These are phyloP conservation scores for Claviceps sorghi DNA, from an alignment of 2,329 filamentous ascomycete genomes.

Conservation along the genomic window DNA sequence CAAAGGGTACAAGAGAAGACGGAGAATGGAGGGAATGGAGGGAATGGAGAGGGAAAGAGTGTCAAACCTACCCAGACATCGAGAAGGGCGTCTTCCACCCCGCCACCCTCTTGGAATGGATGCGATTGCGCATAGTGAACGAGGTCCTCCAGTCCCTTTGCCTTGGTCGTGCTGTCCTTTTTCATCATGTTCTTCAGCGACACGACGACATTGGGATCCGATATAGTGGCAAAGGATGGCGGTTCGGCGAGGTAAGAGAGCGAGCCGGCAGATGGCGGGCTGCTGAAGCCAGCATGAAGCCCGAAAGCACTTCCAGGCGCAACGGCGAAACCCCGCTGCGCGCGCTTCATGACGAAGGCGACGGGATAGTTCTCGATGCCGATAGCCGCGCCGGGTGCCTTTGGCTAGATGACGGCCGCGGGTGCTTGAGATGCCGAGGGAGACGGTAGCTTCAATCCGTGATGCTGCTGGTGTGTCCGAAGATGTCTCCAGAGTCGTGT, in stretches of 20 bases:
- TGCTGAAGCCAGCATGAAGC: conserved; percentile 18
- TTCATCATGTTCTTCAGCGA: conserved; percentile 88
- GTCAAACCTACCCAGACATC: conserved; percentile 61
- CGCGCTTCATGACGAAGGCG: conserved; percentile 5
- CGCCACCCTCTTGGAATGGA: conserved; percentile 39
- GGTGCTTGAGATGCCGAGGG: neutral
- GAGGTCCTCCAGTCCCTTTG: conserved; percentile 79
- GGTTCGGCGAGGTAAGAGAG: conserved; percentile 83
- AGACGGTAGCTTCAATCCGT: neutral
- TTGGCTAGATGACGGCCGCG: neutral
- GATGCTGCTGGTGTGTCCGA: neutral
- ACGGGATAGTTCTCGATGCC: neutral
- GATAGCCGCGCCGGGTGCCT: neutral
- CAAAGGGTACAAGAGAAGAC: neutral
- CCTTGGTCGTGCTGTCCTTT: conserved; percentile 83
- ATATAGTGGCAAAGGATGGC: conserved; percentile 62
- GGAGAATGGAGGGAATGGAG: neutral
- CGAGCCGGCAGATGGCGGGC: conserved; percentile 27
- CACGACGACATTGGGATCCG: conserved; percentile 69
- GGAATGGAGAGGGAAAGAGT: neutral
- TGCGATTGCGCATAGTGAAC: conserved; percentile 45
- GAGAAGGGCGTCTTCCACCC: conserved; percentile 66
- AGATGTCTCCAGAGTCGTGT: neutral
- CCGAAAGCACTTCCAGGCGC: conserved; percentile 5
- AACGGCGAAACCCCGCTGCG: conserved; percentile 4